phyloP scores from a whole-genome alignment of 306 rosid genomes.

The Trifolium repens region DNA sequence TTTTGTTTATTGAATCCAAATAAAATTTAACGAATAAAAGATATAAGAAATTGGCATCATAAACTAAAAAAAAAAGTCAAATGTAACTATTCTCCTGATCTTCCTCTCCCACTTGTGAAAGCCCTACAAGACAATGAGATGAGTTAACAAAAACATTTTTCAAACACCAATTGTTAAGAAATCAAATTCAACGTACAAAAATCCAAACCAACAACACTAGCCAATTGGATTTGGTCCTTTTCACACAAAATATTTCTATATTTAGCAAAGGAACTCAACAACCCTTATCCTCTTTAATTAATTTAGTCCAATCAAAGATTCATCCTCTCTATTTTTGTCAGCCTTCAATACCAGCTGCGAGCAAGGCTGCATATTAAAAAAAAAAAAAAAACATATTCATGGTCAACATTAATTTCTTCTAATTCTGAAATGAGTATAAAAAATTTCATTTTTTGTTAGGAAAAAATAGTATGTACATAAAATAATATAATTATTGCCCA shows the following conservation, averaged over 20 bases:
- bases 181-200: constrained; percentile 24
- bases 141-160: constrained; percentile 29
- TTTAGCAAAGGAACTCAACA: constrained; percentile 29
- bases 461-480: too few species aligned
- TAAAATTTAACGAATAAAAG: neutral
- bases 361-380: neutral
- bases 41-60: neutral
- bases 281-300: constrained; percentile 16
- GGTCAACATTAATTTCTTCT: too few species aligned
- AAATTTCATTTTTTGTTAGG: too few species aligned
- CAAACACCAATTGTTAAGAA: constrained; percentile 28
- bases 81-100: neutral
- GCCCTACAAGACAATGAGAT: constrained; percentile 21
- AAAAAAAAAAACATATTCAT: too few species aligned
- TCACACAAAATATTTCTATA: constrained; percentile 24
- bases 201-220: neutral
- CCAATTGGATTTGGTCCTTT: constrained; percentile 21
- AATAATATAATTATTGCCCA: too few species aligned
- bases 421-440: too few species aligned
- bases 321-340: neutral
- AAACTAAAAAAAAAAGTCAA: neutral
- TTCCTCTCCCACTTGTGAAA: constrained; percentile 16
- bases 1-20: neutral
- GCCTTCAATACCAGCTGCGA: constrained; percentile 3
- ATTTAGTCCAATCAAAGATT: neutral